Base-by-base conservation (phyloP, 2,329 filamentous ascomycete species). In the Arthrobotrys pseudoclavata region DNA sequence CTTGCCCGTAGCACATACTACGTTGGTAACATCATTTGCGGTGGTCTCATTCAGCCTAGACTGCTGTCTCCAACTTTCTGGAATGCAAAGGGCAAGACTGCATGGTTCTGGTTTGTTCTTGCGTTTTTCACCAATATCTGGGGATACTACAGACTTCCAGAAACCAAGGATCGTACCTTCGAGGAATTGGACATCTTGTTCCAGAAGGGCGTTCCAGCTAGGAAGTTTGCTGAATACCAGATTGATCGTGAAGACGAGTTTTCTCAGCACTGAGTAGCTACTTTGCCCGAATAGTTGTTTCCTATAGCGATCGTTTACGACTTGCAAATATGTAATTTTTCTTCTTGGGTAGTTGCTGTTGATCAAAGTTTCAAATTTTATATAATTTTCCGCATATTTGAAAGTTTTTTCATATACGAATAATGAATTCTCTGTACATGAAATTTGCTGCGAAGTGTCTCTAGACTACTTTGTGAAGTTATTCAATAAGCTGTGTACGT, bases 161-260 rank as follows among this genome's bases (percentile, higher is more conserved):
- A 86, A 82, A 85, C 85, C 60, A 86, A 85, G 82, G 84, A 6
- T 80, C 84, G 15, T 84, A 86, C 85, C 1, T 86, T 85, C 79
- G 84, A 84, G 62, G 85, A 86, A 80, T 81, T 86, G 82, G 85
- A 86, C 66, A 82, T 84, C 75, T 84, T 85, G 84, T 83, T 83
- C 81, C 83, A 84, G 78, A 84, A 84, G 80, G 80, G 81, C 13
- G 63, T 85, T 4, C 80, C 83, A 0, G 84, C 84, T 57, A 82
- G 85, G 66, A 83, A 85, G 77, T 85, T 85, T 74, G 79, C 82
- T 61, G 81, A 81, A 6, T 84, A 84, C 78, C 79, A 82, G 64
- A 83, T 84, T 64, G 83, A 83, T 69, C 80, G 83, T 50, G 83
- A 84, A 2, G 83, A 84, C 37, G 79, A 77, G 26, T 77, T 77